Evolutionary conservation across 1,284 basidiomycete genomes (phyloP), one percentile per base, ranked within the genome.

Genomic region (Mrakiaceae sp.): DNA sequence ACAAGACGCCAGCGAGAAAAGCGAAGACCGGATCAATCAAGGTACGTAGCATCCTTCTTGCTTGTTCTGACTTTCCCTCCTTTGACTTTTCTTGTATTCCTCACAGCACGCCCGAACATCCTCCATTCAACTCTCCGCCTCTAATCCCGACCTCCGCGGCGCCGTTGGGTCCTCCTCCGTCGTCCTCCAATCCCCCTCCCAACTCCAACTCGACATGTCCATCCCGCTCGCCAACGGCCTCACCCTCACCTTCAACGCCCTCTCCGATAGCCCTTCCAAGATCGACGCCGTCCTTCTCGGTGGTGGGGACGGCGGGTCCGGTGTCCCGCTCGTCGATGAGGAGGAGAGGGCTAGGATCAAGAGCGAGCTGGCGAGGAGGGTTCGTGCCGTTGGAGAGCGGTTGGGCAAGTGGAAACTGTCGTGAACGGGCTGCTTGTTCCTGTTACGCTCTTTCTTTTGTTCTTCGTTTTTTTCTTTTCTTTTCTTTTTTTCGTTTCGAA

Each of bases 201-300:
- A 50, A 7, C 50, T 61, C 49, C n/a, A 49, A 14, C 60, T 61
- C n/a, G 50, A 53, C 43, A 61, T 61, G n/a, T 51, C 60, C 3
- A 61, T 61, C 60, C 48, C 60, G 3, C 40, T 61, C 9, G 50
- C 60, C 0, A 50, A 61, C 40, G 60, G 60, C 3, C 51, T n/a
- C 14, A 61, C 60, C 11, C 60, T 61, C 43, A n/a, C 16, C 39
- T 61, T 61, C 60, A 61, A 61, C 43, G 60, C 60, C 40, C 60
- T 61, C 40, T 43, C 50, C 6, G 60, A 61, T 42, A 53, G 50
- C 2, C 60, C 60, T 2, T 53, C 60, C 12, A 61, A 61, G 14
- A 50, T 61, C 3, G 60, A 61, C 14, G 60, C 52, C 40, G 46
- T 61, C 42, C 40, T 61, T 2, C 39, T 47, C 12, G 58, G 27